Evolutionary conservation across 305 asterid genomes (phyloP), one percentile per base, ranked within the genome.

Genomic region (Ajuga reptans): DNA sequence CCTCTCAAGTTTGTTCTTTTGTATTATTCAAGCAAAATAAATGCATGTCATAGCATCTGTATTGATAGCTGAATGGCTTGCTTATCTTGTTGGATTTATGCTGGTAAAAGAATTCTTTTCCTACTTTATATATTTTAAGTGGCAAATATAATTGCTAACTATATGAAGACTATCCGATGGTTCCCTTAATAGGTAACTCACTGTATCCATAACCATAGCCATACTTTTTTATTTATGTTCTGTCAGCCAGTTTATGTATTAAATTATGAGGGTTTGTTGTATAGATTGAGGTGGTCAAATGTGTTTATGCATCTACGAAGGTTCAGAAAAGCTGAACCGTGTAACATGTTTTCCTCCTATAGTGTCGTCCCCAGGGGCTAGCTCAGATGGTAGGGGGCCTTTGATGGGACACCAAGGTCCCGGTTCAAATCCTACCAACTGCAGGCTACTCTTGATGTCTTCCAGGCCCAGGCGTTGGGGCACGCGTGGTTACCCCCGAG

Each of bases 51-150:
- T 16, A 33, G 41, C 70, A 36, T 64, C 63, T 55, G 7, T 64
- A 16, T 51, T 45, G 15, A 51, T 71, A 31, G 60, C 65, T 49
- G 46, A 69, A 33, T 66, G 59, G 43, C 49, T 31, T 50, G 47
- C 16, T 8, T 41, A 56, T 34, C 64, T 5, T 41, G 64, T 47
- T 10, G 46, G 66, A 37, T 45, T 45, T 17, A 14, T 60, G 67
- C 43, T 36, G 57, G 33, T 9, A n/a, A 12, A 17, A 29, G 39
- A 17, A 46, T 37, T 45, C n/a, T n/a, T n/a, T 3, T 58, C 51
- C 27, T 21, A 21, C 1, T 21, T 21, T 21, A 0, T 2, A 21
- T 24, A 5, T 10, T 49, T n/a, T 39, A 55, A 42, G 50, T 71
- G 68, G 69, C 33, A 27, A 75, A 18, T 34, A 52, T 7, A 51